Percentiles rank a stretch among this genome's conserved stretches.
phyloP scores from a whole-genome alignment of 2,329 filamentous ascomycete genomes.

The Paraconiothyrium sp. region DNA sequence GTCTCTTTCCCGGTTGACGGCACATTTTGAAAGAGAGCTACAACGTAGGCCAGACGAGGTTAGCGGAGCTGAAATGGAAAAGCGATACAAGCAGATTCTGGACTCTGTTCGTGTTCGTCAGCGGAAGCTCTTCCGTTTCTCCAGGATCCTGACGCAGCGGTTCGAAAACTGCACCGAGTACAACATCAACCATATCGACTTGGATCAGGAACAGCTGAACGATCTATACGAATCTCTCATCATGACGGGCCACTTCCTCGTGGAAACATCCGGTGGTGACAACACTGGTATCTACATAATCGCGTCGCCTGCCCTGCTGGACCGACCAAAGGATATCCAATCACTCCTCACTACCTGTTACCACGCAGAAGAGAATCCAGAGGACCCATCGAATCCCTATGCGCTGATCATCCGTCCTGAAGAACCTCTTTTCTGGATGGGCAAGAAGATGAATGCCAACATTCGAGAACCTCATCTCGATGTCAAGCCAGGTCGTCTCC shows the following conservation, averaged over 20 bases:
- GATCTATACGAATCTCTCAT: constrained; percentile 84
- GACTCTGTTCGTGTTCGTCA: constrained; percentile 97
- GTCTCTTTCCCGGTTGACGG: constrained; percentile 84
- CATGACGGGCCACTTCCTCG: constrained; percentile 84
- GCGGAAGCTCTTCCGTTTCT: constrained; percentile 95
- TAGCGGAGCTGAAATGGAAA: constrained; percentile 84
- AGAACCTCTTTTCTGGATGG: constrained; percentile 80
- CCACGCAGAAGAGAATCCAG: constrained; percentile 72
- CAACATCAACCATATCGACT: constrained; percentile 79
- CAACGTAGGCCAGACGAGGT: constrained; percentile 85
- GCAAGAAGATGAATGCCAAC: constrained; percentile 74
- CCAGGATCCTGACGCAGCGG: constrained; percentile 85
- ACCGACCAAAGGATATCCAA: constrained; percentile 82
- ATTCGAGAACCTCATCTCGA: constrained; percentile 83
- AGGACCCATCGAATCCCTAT: constrained; percentile 83
- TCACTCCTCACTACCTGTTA: constrained; percentile 84
- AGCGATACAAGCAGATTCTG: constrained; percentile 92
- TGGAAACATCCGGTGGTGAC: constrained; percentile 75
- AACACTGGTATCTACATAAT: constrained; percentile 80
- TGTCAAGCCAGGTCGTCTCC: constrained; percentile 84
- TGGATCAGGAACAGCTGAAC: constrained; percentile 73
- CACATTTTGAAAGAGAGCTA: constrained; percentile 91
- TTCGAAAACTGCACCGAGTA: constrained; percentile 98
- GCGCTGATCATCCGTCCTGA: constrained; percentile 87
- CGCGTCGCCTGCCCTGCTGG: constrained; percentile 80